Percentiles rank a stretch among this genome's conserved stretches.
These are phyloP conservation scores for Silene noctiflora DNA, from an alignment of 179 eudicot genomes.

Conservation along the genomic window DNA sequence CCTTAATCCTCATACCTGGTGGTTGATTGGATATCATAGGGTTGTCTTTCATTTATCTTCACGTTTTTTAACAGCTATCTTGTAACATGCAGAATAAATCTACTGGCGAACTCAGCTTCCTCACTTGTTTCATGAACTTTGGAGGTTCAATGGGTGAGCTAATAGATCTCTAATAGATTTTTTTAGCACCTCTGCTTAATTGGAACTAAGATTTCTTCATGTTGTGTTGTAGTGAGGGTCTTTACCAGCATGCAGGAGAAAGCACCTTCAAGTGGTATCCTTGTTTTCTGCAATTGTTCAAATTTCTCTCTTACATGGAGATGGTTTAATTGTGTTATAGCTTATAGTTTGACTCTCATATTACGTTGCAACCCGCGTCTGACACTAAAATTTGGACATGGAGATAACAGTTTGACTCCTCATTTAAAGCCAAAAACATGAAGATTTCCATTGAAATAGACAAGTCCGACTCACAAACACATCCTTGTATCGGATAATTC, in stretches of 20 bases:
- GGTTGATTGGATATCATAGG: background rate
- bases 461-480: too few relatives aligned
- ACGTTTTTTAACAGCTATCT: constrained; percentile 5
- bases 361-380: too few relatives aligned
- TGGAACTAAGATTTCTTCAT: background rate
- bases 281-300: constrained; percentile 15
- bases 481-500: too few relatives aligned
- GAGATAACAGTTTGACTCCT: too few relatives aligned
- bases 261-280: constrained; percentile 88
- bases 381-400: too few relatives aligned
- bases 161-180: background rate
- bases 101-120: constrained; percentile 88
- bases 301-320: background rate
- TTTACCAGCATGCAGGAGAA: constrained; percentile 94
- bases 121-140: constrained; percentile 85
- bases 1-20: background rate
- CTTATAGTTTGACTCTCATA: too few relatives aligned
- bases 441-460: too few relatives aligned
- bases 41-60: background rate
- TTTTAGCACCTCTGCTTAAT: constrained; percentile 3
- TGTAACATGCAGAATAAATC: constrained; percentile 66
- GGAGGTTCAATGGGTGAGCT: constrained; percentile 83
- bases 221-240: constrained; percentile 66
- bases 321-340: background rate
- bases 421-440: too few relatives aligned